Evolutionary conservation across 2,329 filamentous ascomycete genomes (phyloP).

Genomic region (Moelleriella libera): DNA sequence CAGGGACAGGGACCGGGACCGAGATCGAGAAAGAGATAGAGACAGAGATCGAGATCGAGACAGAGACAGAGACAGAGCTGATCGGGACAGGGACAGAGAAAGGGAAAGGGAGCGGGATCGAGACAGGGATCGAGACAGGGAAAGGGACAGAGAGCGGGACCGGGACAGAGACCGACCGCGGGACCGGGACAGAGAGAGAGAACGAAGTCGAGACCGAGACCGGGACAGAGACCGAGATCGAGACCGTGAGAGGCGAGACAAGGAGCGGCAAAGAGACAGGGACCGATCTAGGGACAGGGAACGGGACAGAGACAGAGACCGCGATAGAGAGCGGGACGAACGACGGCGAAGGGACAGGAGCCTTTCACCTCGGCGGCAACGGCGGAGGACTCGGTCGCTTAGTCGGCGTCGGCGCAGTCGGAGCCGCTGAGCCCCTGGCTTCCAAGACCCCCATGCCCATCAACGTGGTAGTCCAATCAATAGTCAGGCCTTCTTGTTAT

Average conservation of each 20-base stretch:
- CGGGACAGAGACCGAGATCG: slow-evolving; percentile 12
- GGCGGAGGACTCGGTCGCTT: slow-evolving; percentile 22
- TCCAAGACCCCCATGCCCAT: too few species aligned
- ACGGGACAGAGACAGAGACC: slow-evolving; percentile 10
- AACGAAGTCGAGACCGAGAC: slow-evolving; percentile 1
- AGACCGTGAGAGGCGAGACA: slow-evolving; percentile 16
- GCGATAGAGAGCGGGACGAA: slow-evolving; percentile 4
- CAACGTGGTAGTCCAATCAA: too few species aligned
- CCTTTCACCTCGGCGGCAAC: slow-evolving; percentile 19
- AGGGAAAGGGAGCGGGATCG: slow-evolving; percentile 21
- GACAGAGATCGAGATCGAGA: slow-evolving; percentile 10
- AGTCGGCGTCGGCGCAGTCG: slow-evolving; percentile 26
- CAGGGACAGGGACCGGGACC: slow-evolving; percentile 14
- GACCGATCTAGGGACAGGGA: background rate
- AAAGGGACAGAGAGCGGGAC: slow-evolving; percentile 17
- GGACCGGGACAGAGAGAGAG: slow-evolving; percentile 21
- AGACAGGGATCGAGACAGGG: slow-evolving; percentile 16
- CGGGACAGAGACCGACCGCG: slow-evolving; percentile 26
- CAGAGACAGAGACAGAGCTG: slow-evolving; percentile 1
- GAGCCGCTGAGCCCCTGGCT: slow-evolving; percentile 4
- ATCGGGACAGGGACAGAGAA: slow-evolving; percentile 13
- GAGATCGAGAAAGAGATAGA: slow-evolving; percentile 11
- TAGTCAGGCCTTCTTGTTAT: too few species aligned
- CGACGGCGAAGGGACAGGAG: slow-evolving; percentile 16
- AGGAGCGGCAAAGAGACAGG: slow-evolving; percentile 8